Conservation (phyloP, 2,329 filamentous ascomycete species). For the Penicillium sp. region DNA sequence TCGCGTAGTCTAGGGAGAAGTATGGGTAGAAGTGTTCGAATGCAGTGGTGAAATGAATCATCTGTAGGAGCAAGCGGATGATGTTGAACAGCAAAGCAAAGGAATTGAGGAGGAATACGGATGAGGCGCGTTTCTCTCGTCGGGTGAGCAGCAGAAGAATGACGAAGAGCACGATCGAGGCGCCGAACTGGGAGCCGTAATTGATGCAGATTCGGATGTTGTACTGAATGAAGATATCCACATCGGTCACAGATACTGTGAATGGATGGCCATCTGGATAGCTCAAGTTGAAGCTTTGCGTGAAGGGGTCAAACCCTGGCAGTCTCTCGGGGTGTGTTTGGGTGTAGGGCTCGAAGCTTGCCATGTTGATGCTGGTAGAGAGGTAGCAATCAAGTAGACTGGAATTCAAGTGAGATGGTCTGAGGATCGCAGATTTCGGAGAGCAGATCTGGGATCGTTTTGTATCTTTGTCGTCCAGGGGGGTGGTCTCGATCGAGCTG, state of each 20-base stretch:
- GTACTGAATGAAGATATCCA: slow-evolving; percentile 53
- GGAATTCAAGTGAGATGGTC: not conserved
- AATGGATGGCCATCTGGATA: slow-evolving; percentile 48
- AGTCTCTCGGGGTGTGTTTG: slow-evolving; percentile 11
- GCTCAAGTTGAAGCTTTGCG: slow-evolving; percentile 54
- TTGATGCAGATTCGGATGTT: slow-evolving; percentile 59
- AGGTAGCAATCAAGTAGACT: not conserved
- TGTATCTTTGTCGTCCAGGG: not conserved
- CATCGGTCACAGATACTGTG: slow-evolving; percentile 41
- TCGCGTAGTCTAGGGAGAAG: slow-evolving; percentile 57
- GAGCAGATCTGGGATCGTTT: not conserved
- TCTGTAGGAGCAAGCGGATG: slow-evolving; percentile 50
- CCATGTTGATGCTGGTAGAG: slow-evolving; percentile 7
- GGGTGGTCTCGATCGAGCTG: not conserved
- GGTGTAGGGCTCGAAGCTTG: slow-evolving; percentile 36
- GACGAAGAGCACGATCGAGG: slow-evolving; percentile 65
- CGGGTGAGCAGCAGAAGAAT: slow-evolving; percentile 69
- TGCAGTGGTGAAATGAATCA: slow-evolving; percentile 61
- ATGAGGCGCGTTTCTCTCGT: slow-evolving; percentile 63
- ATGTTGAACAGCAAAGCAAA: slow-evolving; percentile 62
- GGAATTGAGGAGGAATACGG: slow-evolving; percentile 67
- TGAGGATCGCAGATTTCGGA: not conserved
- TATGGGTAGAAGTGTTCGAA: slow-evolving; percentile 64
- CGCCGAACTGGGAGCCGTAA: slow-evolving; percentile 71
- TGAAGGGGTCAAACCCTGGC: slow-evolving; percentile 46